phyloP scores from a whole-genome alignment of 768 basidiomycete genomes.

The Candolleomyces aberdarensis region DNA sequence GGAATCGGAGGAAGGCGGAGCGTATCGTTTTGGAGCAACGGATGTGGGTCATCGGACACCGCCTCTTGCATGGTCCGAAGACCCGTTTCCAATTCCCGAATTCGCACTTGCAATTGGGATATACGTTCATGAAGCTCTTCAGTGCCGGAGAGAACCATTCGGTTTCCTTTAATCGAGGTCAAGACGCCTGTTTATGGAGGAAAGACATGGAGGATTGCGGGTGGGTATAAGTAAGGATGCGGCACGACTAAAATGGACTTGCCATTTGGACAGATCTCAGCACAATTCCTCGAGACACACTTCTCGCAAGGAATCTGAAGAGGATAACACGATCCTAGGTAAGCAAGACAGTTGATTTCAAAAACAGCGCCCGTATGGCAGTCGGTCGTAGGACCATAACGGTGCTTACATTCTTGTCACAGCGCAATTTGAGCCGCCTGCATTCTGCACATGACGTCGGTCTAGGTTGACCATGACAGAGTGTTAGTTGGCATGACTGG shows the following conservation, averaged over 20 bases:
- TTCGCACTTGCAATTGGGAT: slow-evolving; percentile 50
- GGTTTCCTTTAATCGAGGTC: slow-evolving; percentile 59
- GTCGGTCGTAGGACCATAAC: background rate
- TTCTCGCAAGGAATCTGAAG: slow-evolving; percentile 73
- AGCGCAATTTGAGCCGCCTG: slow-evolving; percentile 60
- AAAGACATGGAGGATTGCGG: background rate
- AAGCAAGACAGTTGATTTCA: slow-evolving; percentile 10
- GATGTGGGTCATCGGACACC: slow-evolving; percentile 48
- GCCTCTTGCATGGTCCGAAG: slow-evolving; percentile 47
- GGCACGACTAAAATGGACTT: slow-evolving; percentile 9
- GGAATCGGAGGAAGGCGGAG: slow-evolving; percentile 16
- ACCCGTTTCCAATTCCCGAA: slow-evolving; percentile 59
- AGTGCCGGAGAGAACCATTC: slow-evolving; percentile 63
- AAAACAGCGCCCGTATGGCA: slow-evolving; percentile 12
- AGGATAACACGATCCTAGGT: background rate
- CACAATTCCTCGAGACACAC: slow-evolving; percentile 73
- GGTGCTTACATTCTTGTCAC: slow-evolving; percentile 55
- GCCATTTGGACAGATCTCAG: slow-evolving; percentile 78
- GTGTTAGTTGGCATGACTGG: slow-evolving; percentile 5
- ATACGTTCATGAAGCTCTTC: slow-evolving; percentile 69
- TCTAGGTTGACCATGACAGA: slow-evolving; percentile 38
- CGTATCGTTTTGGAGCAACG: slow-evolving; percentile 36
- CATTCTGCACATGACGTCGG: slow-evolving; percentile 54
- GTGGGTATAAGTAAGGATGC: background rate
- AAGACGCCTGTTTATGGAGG: slow-evolving; percentile 40